A percentile compares a stretch with the other conserved stretches of the same genome.
These are phyloP conservation scores for Dendryphion nanum DNA, from an alignment of 2,329 filamentous ascomycete genomes.

Conservation along the genomic window DNA sequence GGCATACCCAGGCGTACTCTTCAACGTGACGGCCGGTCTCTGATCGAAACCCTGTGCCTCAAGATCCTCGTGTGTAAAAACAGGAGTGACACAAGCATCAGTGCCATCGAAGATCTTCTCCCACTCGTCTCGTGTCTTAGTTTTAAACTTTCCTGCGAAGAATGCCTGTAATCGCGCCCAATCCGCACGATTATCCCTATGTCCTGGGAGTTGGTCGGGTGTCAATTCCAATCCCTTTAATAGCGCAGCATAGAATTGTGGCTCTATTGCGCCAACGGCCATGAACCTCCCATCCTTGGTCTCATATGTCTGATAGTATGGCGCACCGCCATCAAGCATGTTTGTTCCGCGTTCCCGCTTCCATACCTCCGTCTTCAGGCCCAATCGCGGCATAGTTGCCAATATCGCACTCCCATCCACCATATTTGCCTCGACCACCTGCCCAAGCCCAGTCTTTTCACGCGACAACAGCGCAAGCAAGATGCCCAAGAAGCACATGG, in stretches of 20 bases:
- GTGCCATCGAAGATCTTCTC: slow-evolving; percentile 83
- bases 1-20: slow-evolving; percentile 66
- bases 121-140: slow-evolving; percentile 75
- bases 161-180: slow-evolving; percentile 67
- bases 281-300: slow-evolving; percentile 77
- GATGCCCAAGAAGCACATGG: slow-evolving; percentile 77
- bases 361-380: slow-evolving; percentile 63
- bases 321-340: slow-evolving; percentile 77
- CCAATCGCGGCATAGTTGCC: slow-evolving; percentile 72
- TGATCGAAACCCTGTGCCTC: slow-evolving; percentile 65
- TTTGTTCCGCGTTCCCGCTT: slow-evolving; percentile 68
- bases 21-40: slow-evolving; percentile 67
- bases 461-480: slow-evolving; percentile 74
- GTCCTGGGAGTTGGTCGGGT: slow-evolving; percentile 43
- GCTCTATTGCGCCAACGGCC: slow-evolving; percentile 88
- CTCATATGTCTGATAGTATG: slow-evolving; percentile 87
- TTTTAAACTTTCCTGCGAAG: slow-evolving; percentile 65
- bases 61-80: slow-evolving; percentile 73
- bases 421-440: slow-evolving; percentile 96
- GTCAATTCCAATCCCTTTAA: slow-evolving; percentile 65
- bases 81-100: slow-evolving; percentile 90
- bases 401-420: slow-evolving; percentile 84
- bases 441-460: slow-evolving; percentile 64
- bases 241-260: slow-evolving; percentile 74
- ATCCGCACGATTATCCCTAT: slow-evolving; percentile 57